phyloP scores from a whole-genome alignment of 2,329 filamentous ascomycete genomes.

The Sclerotinia subarctica region DNA sequence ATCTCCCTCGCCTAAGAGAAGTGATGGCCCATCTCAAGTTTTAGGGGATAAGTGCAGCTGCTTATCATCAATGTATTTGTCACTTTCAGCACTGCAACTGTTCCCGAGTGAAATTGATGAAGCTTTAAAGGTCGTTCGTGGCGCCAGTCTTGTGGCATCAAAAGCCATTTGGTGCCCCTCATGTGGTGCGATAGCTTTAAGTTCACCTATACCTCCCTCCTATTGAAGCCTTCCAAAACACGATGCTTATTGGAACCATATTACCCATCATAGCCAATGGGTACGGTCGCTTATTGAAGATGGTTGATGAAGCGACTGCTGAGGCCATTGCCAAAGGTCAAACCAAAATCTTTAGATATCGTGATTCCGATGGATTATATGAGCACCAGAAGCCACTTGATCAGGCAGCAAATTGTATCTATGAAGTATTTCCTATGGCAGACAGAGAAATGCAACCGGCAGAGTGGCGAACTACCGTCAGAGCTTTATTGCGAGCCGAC shows the following conservation, averaged over 20 bases:
- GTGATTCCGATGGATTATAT: conserved; percentile 35
- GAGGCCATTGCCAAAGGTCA: conserved; percentile 44
- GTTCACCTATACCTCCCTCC: conserved; percentile 43
- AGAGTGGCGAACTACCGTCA: conserved; percentile 53
- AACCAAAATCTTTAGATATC: conserved; percentile 35
- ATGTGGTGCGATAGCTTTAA: conserved; percentile 46
- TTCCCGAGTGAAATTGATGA: conserved; percentile 34
- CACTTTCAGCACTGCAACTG: conserved; percentile 34
- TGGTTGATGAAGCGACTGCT: conserved; percentile 52
- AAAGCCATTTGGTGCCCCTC: conserved; percentile 49
- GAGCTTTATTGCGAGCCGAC: conserved; percentile 54
- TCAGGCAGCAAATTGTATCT: conserved; percentile 16
- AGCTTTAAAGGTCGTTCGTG: conserved; percentile 32
- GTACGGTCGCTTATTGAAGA: conserved; percentile 52
- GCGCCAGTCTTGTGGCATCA: conserved; percentile 40
- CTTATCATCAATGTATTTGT: conserved; percentile 37
- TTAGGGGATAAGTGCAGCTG: conserved; percentile 29
- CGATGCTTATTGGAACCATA: conserved; percentile 57
- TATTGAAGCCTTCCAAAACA: conserved; percentile 54
- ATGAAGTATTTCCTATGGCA: background rate
- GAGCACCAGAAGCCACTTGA: conserved; percentile 15
- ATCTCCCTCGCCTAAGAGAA: conserved; percentile 25
- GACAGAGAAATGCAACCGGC: conserved; percentile 46
- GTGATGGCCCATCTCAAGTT: conserved; percentile 20
- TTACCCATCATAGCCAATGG: conserved; percentile 56